Evolutionary conservation across 495 filamentous ascomycete genomes (phyloP), one percentile per base, ranked within the genome.

Genomic region (Talaromyces liani): DNA sequence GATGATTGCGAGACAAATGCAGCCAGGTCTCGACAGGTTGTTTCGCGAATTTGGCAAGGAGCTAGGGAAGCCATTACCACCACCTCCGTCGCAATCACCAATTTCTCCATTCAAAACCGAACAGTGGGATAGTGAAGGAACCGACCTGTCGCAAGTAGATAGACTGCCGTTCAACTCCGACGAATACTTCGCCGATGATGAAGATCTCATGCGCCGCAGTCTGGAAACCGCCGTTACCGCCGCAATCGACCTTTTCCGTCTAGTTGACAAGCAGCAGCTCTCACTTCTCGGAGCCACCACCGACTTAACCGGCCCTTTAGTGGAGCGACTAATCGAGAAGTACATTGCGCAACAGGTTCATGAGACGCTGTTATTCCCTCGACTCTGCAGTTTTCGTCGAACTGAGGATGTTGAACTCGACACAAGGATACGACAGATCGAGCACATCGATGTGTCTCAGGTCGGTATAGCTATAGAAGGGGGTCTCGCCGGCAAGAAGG

Each of bases 1-100:
- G 10, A 92, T 95, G 84, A 99, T 99, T 66, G 93, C 94, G 34
- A 84, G 91, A 63, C 95, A 98, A 75, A 97, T 98, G 93, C 91
- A 97, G 69, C 84, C 87, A 2, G 95, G 95, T 0, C 76, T 99
- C 20, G 92, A 98, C 71, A 85, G 90, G 72, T 73, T 99, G 47
- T 97, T 98, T 67, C 87, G 87, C 58, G 91, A 97, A 64, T 97
- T 98, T 73, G 88, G 86, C 7, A 85, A 84, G 49, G 88, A 92
- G 51, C 87, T 97, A 63, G 89, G 95, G 64, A 92, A 90, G 66
- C 91, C 91, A 14, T 71, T 93, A 31, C 91, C 93, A 2, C 87
- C 89, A 6, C 88, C 88, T 4, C 91, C 88, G 4, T 90, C 90
- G 10, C 80, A 85, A 7, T 73, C 77, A 14, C 79, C 78, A 25